Evolutionary conservation across 2,329 filamentous ascomycete species (phyloP).

Genomic region (Neocatenulostroma microsporum): DNA sequence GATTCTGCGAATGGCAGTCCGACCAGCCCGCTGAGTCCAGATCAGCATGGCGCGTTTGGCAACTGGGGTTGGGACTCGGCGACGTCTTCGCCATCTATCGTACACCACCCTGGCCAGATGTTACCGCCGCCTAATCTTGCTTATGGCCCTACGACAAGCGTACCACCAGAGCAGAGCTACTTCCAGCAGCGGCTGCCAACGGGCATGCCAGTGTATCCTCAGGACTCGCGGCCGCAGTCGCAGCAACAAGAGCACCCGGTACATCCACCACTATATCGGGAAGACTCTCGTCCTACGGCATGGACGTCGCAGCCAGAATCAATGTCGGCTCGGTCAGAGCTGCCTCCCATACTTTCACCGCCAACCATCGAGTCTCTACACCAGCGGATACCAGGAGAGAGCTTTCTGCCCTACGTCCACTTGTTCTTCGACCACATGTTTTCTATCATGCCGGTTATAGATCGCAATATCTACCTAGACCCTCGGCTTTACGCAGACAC

Average conservation of each 20-base stretch:
- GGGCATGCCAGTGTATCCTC: constrained; percentile 11
- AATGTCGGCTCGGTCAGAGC: constrained; percentile 11
- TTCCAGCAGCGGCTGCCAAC: constrained; percentile 16
- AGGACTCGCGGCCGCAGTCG: constrained; percentile 4
- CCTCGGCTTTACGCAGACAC: constrained; percentile 20
- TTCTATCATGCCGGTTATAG: constrained; percentile 30
- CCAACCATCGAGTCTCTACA: constrained; percentile 14
- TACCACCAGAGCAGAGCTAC: constrained; percentile 18
- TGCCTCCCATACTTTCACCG: too few relatives aligned
- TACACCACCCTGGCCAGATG: not conserved
- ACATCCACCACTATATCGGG: constrained; percentile 5
- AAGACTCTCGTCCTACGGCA: constrained; percentile 8
- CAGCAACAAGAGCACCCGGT: constrained; percentile 6
- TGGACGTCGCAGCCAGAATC: constrained; percentile 16
- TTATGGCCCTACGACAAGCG: constrained; percentile 14
- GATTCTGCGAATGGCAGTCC: constrained; percentile 21
- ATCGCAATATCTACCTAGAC: constrained; percentile 24
- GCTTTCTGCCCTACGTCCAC: constrained; percentile 27
- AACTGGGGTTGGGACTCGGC: constrained; percentile 23
- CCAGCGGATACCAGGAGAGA: constrained; percentile 20
- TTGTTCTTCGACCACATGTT: constrained; percentile 32
- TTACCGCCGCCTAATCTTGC: constrained; percentile 4
- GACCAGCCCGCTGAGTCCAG: constrained; percentile 19
- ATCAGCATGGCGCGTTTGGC: constrained; percentile 19
- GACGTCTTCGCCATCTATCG: constrained; percentile 8